Percentiles rank a stretch among this genome's conserved stretches.
phyloP scores from a whole-genome alignment of 306 rosid species.

The Hippophae rhamnoides region DNA sequence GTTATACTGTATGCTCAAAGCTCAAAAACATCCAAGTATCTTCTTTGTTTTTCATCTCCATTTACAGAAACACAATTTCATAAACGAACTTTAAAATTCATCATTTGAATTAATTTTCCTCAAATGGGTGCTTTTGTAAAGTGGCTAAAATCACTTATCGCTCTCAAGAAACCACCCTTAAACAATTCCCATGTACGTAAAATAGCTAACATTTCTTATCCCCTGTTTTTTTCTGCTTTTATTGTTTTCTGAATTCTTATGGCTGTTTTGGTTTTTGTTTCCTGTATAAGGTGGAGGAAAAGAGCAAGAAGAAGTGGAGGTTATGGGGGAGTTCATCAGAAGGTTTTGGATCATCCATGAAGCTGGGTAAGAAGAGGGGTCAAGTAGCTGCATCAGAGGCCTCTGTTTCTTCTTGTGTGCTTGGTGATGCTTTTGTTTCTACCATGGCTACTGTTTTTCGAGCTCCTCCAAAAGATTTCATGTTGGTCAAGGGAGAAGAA shows the following conservation, averaged over 20 bases:
- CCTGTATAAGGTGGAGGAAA: constrained; percentile 36
- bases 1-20: neutral
- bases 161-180: constrained; percentile 34
- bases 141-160: constrained; percentile 70
- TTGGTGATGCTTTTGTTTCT: constrained; percentile 38
- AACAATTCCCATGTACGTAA: constrained; percentile 33
- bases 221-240: neutral
- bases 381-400: constrained; percentile 15
- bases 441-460: constrained; percentile 69
- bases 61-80: neutral
- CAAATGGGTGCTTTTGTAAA: constrained; percentile 74
- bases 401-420: constrained; percentile 24
- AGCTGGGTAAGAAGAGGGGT: constrained; percentile 27
- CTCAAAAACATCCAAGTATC: too few species aligned
- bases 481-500: constrained; percentile 43
- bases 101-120: constrained; percentile 11
- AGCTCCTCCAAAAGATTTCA: constrained; percentile 61
- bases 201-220: neutral
- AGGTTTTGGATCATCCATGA: constrained; percentile 32
- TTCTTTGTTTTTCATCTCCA: neutral
- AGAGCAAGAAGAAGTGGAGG: constrained; percentile 74
- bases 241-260: constrained; percentile 4
- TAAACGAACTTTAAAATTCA: neutral
- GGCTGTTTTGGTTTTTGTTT: neutral
- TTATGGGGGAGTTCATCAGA: constrained; percentile 69